Percentiles rank a stretch among this genome's conserved stretches.
Evolutionary conservation across 2,329 filamentous ascomycete genomes (phyloP).

Genomic region (Xylariaceae sp.): DNA sequence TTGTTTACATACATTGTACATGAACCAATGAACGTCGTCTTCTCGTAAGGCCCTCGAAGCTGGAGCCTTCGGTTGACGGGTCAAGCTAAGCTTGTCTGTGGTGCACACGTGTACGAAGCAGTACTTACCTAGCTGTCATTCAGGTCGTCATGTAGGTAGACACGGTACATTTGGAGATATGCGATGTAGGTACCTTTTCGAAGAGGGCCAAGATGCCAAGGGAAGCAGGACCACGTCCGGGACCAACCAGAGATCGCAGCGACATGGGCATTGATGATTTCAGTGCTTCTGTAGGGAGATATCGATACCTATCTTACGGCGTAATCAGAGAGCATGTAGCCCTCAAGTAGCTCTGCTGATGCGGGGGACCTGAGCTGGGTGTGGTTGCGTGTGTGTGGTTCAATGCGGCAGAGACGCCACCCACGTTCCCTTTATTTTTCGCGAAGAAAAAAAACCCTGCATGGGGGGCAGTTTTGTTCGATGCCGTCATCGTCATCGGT

Average conservation of each 20-base stretch:
- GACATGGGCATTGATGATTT: no score
- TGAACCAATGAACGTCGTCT: no score
- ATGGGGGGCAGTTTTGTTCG: background rate
- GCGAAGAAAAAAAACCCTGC: background rate
- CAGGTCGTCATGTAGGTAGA: no score
- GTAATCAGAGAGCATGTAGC: no score
- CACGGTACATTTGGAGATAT: no score
- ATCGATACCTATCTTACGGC: no score
- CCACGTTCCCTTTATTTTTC: background rate
- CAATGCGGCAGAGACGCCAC: background rate
- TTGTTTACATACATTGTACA: no score
- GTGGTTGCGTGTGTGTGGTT: background rate
- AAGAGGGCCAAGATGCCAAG: background rate
- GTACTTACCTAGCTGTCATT: background rate
- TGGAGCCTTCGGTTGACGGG: no score
- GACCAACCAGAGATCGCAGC: no score
- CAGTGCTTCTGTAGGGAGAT: no score
- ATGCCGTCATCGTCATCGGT: conserved; percentile 20
- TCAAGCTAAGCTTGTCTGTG: background rate
- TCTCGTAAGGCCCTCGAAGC: no score
- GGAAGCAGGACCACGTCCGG: no score
- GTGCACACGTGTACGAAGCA: background rate
- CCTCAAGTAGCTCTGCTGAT: background rate
- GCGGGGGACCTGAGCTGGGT: background rate
- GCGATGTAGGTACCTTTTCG: background rate